phyloP scores from a whole-genome alignment of 345 rosid genomes.

The Salix koriyanagi region DNA sequence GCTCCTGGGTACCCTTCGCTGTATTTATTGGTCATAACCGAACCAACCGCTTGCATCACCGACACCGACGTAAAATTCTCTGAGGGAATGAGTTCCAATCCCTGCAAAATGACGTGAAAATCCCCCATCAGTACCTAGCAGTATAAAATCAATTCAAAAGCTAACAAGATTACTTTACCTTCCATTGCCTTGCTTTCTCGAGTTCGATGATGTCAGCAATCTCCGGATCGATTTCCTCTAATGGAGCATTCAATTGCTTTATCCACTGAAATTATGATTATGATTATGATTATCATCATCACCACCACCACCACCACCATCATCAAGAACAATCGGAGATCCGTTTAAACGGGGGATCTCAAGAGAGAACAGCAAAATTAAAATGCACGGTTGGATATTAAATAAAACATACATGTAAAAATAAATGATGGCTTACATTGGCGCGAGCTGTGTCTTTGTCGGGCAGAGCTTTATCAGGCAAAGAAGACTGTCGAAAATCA shows the following conservation, averaged over 20 bases:
- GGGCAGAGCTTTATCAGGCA: constrained; percentile 41
- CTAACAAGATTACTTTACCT: constrained; percentile 36
- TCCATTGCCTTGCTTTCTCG: constrained; percentile 99
- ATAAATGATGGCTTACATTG: constrained; percentile 32
- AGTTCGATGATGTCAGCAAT: constrained; percentile 80
- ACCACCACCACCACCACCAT: neutral
- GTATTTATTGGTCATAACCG: constrained; percentile 94
- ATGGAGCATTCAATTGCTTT: constrained; percentile 71
- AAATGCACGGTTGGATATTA: too few relatives aligned
- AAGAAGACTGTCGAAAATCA: constrained; percentile 52
- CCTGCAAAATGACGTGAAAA: constrained; percentile 36
- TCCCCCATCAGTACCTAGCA: too few relatives aligned
- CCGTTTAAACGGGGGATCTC: neutral
- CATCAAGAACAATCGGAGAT: neutral
- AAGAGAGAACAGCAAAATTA: neutral
- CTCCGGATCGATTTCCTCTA: constrained; percentile 85
- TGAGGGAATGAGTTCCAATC: constrained; percentile 87
- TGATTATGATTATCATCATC: neutral
- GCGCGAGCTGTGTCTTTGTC: constrained; percentile 60
- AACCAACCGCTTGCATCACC: constrained; percentile 96
- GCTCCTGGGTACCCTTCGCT: constrained; percentile 98
- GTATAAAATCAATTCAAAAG: too few relatives aligned
- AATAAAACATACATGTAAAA: neutral
- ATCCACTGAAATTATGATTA: constrained; percentile 55
- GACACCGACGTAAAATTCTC: constrained; percentile 93